Evolutionary conservation across 1,139 yeast genomes (phyloP), one percentile per base, ranked within the genome.

Genomic region (Nakaseomyces bracarensis): DNA sequence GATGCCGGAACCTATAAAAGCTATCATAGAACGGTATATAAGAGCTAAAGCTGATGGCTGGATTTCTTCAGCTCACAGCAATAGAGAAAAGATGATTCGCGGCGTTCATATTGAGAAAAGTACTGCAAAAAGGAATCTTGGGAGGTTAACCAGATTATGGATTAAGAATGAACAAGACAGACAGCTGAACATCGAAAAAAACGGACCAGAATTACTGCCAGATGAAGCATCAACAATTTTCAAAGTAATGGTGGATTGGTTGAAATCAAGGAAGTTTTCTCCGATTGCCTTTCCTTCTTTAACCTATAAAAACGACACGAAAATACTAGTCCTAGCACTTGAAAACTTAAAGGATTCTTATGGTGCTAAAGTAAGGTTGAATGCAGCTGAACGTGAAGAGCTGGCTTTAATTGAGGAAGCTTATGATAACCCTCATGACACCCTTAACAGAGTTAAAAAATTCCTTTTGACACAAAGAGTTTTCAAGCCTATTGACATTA

Each of bases 11-110:
- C 96, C 97, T 0, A 77, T 91, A 28, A 93, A 81, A 52, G 76
- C 78, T 41, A 84, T 93, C 39, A 89, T 93, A 46, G 80, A 84
- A 53, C 74, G 96, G 39, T 93, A 91, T 52, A 82, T 91, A 41
- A 82, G 85, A 56, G 96, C 96, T 1, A 89, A 93, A 58, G 96
- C 98, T 0, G 96, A 91, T 55, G 94, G 95, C 6, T 93, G 98
- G 97, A 74, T 86, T 10, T 82, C 94, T 1, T 89, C 86, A 8
- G 95, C 98, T 1, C 95, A 91, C 57, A 81, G 82, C 54, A 91
- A 91, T 54, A 72, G 99, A 51, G 96, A 87, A 46, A 72, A 96
- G 43, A 85, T 93, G 36, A 74, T 81, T 50, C 72, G 82, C 36
- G 98, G 97, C 15, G 87, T 83, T 0, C 82, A 89, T 10, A 94